Base-by-base conservation (phyloP, 352 stramenopile species). In the Phytopythium oedochilum region DNA sequence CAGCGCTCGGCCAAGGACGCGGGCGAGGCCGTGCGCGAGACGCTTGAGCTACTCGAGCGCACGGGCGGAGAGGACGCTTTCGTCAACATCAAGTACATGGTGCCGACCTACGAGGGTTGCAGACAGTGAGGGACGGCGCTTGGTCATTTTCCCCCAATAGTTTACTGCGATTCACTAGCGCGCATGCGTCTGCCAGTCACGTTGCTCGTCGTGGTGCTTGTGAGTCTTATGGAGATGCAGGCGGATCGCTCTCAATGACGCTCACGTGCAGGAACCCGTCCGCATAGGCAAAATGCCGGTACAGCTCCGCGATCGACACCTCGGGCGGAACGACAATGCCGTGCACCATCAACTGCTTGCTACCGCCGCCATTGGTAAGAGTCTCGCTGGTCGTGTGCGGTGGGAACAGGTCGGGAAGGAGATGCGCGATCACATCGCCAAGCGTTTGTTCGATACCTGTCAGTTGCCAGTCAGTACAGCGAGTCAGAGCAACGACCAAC, bases 71-170 rank as follows among this genome's bases (percentile, higher is more conserved):
- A 88, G 2, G 85, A 97, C 50, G 91, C 91, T 10, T 97, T 88
- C 61, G 79, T 97, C 29, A 97, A 97, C 73, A 97, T 97, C 68
- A 99, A 98, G 73, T 98, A 98, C 63, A 94, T 98, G 73, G 84
- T 98, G 9, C 96, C 95, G 22, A 96, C 95, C 20, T 99, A 98
- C 74, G 89, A 98, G 67, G 88, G 79, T 14, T 54, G 48, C n/a
- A 20, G 47, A 14, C 31, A 53, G 29, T 39, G 28, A 42, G 28
- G n/a, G n/a, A n/a, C n/a, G n/a, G n/a, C n/a, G n/a, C n/a, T n/a
- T n/a, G n/a, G n/a, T n/a, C n/a, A n/a, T n/a, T n/a, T n/a, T n/a
- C n/a, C n/a, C n/a, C n/a, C n/a, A 48, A 34, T 48, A 48, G 23
- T 48, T 12, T 32, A 48, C 18, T 46, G 8, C 18, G 25, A 45